Evolutionary conservation across 495 filamentous ascomycete species (phyloP).

Genomic region (Trichocladium antarcticum): DNA sequence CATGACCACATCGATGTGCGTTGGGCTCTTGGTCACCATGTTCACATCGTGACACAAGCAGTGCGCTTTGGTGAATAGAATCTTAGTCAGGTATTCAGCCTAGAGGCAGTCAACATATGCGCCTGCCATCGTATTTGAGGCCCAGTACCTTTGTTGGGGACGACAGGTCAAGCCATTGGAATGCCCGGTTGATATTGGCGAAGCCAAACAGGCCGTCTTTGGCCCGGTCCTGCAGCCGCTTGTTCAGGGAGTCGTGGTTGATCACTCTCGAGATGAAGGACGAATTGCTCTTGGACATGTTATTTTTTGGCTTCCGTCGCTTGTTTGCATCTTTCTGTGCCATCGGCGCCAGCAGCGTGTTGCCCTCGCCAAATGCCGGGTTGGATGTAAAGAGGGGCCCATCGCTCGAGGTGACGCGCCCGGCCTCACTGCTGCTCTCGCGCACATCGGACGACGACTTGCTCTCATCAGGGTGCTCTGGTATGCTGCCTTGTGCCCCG

Average conservation of each 20-base stretch:
- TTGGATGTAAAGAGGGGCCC: conserved; percentile 24
- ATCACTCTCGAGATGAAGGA: conserved; percentile 95
- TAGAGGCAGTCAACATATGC: conserved; percentile 26
- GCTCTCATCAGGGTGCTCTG: conserved; percentile 49
- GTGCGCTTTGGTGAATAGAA: conserved; percentile 91
- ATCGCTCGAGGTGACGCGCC: conserved; percentile 32
- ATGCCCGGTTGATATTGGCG: conserved; percentile 87
- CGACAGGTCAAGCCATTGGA: conserved; percentile 56
- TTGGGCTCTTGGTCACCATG: conserved; percentile 59
- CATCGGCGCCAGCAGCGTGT: conserved; percentile 51
- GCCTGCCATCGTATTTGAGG: too few relatives aligned
- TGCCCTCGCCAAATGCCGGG: conserved; percentile 81
- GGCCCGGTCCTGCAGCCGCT: conserved; percentile 66
- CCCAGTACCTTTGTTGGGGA: conserved; percentile 44
- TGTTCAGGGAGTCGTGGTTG: conserved; percentile 66
- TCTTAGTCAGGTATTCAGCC: conserved; percentile 84
- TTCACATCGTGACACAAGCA: conserved; percentile 94
- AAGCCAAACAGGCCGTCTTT: conserved; percentile 77
- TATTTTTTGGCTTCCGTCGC: conserved; percentile 86
- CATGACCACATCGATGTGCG: conserved; percentile 84
- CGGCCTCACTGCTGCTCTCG: conserved; percentile 36
- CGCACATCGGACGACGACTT: conserved; percentile 48
- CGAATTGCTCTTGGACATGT: conserved; percentile 94
- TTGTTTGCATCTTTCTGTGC: conserved; percentile 65
- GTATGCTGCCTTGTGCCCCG: conserved; percentile 44